Evolutionary conservation across 73 alveolate genomes (phyloP), one percentile per base, ranked within the genome.

Genomic region (Paramecium caudatum): DNA sequence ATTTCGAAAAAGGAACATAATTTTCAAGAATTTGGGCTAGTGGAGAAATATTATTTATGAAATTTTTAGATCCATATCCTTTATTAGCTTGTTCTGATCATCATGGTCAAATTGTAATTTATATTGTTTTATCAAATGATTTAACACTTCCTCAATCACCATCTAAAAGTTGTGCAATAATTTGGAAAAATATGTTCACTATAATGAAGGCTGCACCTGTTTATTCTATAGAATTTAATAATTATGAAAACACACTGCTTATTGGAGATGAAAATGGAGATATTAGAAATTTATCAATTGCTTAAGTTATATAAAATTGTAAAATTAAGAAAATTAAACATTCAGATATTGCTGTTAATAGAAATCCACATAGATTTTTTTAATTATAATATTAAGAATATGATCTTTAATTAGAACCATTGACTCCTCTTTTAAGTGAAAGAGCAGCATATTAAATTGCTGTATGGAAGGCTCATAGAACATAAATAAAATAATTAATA

Each of bases 1-100:
- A 83, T 61, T 83, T 83, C 61, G 92, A 83, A 55, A 83, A 83
- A 83, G 84, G 92, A 17, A 83, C 63, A 5, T 37, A 34, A 33
- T 34, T 68, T 33, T 32, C 84, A 33, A 32, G 84, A 33, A 12
- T 68, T 1, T 32, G 13, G 15, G 50, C 84, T 12, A 68, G 61
- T 10, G 84, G 84, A 37, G 84, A 68, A 68, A 49, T 68, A n/a
- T 16, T 68, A 2, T 68, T 3, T 68, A 34, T 68, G 4, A 68
- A 68, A 68, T 68, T 68, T 33, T 10, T 68, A 30, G 84, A 68
- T 68, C 50, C 47, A 25, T 68, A 34, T 15, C 84, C 84, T 13
- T 25, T 68, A 9, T 37, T 68, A 13, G 47, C 50, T 1, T 32
- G 47, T 30, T 34, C 84, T 0, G 84, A 68, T 30, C 84, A 68